Conservation (phyloP, 371 early-diverging fungal species). For the Lichtheimia ramosa region DNA sequence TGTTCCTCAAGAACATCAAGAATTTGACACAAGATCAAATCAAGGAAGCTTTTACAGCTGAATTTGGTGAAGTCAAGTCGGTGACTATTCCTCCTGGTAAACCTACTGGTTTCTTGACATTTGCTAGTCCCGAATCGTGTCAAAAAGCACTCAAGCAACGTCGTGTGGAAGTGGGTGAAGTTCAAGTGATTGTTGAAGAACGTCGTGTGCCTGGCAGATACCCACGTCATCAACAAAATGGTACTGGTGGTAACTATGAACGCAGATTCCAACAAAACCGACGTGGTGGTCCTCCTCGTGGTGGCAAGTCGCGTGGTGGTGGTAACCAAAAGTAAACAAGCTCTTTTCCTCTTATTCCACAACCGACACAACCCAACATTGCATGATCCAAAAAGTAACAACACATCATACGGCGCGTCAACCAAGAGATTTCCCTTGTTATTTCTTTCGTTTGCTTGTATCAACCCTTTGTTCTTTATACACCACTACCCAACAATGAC, state of each 20-base stretch:
- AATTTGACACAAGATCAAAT: conserved; percentile 32
- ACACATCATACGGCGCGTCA: too few relatives aligned
- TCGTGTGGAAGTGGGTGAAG: conserved; percentile 23
- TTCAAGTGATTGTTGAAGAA: conserved; percentile 39
- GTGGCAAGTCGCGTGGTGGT: conserved; percentile 18
- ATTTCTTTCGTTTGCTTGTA: neutral
- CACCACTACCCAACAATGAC: conserved; percentile 1
- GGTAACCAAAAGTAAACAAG: conserved; percentile 1
- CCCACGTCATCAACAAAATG: conserved; percentile 6
- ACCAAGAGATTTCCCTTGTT: neutral
- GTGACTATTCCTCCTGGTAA: conserved; percentile 16
- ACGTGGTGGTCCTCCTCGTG: conserved; percentile 16
- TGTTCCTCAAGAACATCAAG: conserved; percentile 40
- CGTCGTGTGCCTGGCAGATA: conserved; percentile 25
- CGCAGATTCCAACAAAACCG: conserved; percentile 16
- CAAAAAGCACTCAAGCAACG: conserved; percentile 45
- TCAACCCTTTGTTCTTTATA: conserved; percentile 1
- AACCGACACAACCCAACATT: too few relatives aligned
- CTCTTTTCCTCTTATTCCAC: neutral
- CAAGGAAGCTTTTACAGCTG: conserved; percentile 31
- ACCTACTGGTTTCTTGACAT: conserved; percentile 41
- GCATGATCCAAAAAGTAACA: too few relatives aligned
- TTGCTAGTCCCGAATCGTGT: conserved; percentile 30
- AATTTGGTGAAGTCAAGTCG: conserved; percentile 38
- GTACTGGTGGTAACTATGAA: conserved; percentile 11